Evolutionary conservation across 2,329 filamentous ascomycete genomes (phyloP).

Genomic region (Calonectria naviculata): DNA sequence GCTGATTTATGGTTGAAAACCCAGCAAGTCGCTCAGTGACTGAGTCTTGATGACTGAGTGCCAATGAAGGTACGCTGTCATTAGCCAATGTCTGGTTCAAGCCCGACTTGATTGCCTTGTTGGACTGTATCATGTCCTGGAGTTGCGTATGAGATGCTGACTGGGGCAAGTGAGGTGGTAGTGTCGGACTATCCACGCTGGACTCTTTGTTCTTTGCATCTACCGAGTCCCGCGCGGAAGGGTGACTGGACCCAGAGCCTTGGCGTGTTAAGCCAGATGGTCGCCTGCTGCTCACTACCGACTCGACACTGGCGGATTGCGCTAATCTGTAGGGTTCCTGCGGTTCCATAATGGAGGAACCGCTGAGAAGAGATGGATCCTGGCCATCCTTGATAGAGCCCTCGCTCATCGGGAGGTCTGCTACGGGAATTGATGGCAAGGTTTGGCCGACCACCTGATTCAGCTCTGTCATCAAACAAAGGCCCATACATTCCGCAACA

Average conservation of each 20-base stretch:
- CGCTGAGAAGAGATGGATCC: conserved; percentile 54
- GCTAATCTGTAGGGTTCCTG: conserved; percentile 64
- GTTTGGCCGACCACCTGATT: conserved; percentile 38
- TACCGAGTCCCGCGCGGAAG: conserved; percentile 57
- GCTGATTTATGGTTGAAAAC: conserved; percentile 40
- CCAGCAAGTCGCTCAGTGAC: conserved; percentile 50
- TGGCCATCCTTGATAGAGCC: conserved; percentile 46
- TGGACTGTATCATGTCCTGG: conserved; percentile 70
- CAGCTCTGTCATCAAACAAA: conserved; percentile 57
- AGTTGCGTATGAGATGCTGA: conserved; percentile 66
- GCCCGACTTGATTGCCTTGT: conserved; percentile 67
- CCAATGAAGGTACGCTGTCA: conserved; percentile 67
- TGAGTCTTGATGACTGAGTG: conserved; percentile 62
- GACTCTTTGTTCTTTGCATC: conserved; percentile 47
- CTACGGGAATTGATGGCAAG: conserved; percentile 34
- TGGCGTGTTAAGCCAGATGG: conserved; percentile 50
- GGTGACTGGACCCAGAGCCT: conserved; percentile 63
- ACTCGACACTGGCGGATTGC: conserved; percentile 61
- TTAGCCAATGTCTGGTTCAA: conserved; percentile 67
- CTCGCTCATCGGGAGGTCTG: conserved; percentile 38
- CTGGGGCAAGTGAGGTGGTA: conserved; percentile 61
- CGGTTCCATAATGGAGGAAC: conserved; percentile 46
- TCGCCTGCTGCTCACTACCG: conserved; percentile 51
- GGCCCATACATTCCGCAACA: conserved; percentile 80
- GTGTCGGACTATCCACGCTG: conserved; percentile 70